phyloP scores from a whole-genome alignment of 257 asterid genomes.

The Plantago elongata region DNA sequence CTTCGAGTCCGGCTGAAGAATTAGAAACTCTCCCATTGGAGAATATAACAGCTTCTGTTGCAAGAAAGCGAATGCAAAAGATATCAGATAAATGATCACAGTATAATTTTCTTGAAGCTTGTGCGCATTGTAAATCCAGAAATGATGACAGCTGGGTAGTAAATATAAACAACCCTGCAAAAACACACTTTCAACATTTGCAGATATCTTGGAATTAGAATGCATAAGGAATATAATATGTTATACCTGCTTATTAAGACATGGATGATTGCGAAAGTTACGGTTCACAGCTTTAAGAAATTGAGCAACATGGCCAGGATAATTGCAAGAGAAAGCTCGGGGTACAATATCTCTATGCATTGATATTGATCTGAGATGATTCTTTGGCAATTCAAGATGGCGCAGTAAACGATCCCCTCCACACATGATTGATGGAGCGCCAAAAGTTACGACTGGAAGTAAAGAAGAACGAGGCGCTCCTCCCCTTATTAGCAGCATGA shows the following conservation, averaged over 20 bases:
- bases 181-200: neutral
- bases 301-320: slow-evolving; percentile 85
- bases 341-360: slow-evolving; percentile 98
- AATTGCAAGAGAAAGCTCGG: slow-evolving; percentile 89
- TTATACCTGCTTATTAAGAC: slow-evolving; percentile 74
- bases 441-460: slow-evolving; percentile 86
- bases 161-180: too few relatives aligned
- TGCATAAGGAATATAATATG: neutral
- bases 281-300: slow-evolving; percentile 83
- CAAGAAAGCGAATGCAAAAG: neutral
- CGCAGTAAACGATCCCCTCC: slow-evolving; percentile 78
- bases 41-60: slow-evolving; percentile 72
- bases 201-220: neutral
- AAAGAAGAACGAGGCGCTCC: slow-evolving; percentile 64
- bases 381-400: slow-evolving; percentile 61
- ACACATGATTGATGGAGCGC: slow-evolving; percentile 87
- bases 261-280: slow-evolving; percentile 74
- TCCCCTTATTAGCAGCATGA: slow-evolving; percentile 75
- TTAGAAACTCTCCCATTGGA: slow-evolving; percentile 84
- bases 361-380: slow-evolving; percentile 65
- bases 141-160: too few relatives aligned
- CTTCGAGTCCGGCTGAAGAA: slow-evolving; percentile 79
- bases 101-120: too few relatives aligned
- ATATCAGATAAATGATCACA: neutral
- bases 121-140: too few relatives aligned